Evolutionary conservation across 768 basidiomycete species (phyloP).

Genomic region (Leccinellum rugosiceps): DNA sequence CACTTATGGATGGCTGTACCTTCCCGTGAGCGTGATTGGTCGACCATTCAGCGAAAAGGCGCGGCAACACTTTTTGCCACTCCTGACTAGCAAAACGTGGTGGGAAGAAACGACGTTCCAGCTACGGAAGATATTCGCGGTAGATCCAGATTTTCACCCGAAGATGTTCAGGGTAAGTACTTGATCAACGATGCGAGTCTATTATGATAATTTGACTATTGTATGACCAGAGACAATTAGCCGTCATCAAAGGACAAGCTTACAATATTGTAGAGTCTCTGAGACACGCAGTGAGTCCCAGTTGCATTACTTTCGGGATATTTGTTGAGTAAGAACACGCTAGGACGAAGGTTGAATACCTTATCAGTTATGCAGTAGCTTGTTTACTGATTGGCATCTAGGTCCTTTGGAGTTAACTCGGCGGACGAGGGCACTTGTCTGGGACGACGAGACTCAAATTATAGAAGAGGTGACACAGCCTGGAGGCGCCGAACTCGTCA

Average conservation of each 20-base stretch:
- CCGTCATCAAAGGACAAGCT: conserved; percentile 92
- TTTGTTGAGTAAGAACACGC: conserved; percentile 1
- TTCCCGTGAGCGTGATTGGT: conserved; percentile 83
- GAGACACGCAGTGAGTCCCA: conserved; percentile 59
- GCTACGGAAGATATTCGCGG: conserved; percentile 69
- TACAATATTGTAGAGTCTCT: conserved; percentile 88
- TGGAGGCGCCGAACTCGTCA: conserved; percentile 32
- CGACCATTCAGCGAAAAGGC: conserved; percentile 83
- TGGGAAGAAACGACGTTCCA: conserved; percentile 87
- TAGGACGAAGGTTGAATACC: conserved; percentile 68
- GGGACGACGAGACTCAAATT: conserved; percentile 83
- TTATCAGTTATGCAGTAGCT: not conserved
- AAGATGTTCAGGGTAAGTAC: conserved; percentile 78
- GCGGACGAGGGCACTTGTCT: conserved; percentile 75
- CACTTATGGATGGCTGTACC: conserved; percentile 85
- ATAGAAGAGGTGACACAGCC: conserved; percentile 46
- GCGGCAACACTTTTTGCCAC: conserved; percentile 74
- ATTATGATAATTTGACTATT: conserved; percentile 4
- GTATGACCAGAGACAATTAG: conserved; percentile 66
- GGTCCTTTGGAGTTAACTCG: conserved; percentile 90
- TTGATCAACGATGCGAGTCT: not conserved
- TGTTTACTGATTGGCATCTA: conserved; percentile 27
- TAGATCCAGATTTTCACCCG: conserved; percentile 85
- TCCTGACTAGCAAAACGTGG: conserved; percentile 82
- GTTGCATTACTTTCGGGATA: not conserved